Conservation (phyloP, 352 stramenopile species). For the Phytopythium cucurbitacearum region DNA sequence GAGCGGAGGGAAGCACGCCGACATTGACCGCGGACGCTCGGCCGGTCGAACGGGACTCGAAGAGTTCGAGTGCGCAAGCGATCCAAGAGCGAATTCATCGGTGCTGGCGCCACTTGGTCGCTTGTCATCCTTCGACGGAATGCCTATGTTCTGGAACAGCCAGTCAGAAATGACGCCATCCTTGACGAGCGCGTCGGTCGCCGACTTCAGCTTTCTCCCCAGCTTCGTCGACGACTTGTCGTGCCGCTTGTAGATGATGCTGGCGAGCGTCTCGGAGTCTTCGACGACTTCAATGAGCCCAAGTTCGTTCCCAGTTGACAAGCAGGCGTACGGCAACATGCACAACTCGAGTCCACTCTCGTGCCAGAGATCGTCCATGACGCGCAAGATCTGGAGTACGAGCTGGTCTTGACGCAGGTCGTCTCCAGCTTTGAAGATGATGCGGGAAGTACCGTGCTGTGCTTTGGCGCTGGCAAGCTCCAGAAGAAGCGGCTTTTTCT, state of each 20-base stretch:
- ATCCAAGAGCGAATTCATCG: conserved; percentile 2
- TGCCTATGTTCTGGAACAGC: conserved; percentile 35
- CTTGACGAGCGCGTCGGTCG: conserved; percentile 60
- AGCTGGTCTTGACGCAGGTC: conserved; percentile 93
- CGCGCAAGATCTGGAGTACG: conserved; percentile 86
- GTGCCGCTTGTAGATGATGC: conserved; percentile 79
- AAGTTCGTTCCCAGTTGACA: conserved; percentile 82
- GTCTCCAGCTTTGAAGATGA: conserved; percentile 93
- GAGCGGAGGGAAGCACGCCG: conserved; percentile 43
- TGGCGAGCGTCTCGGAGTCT: conserved; percentile 85
- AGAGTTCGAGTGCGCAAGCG: conserved; percentile 6
- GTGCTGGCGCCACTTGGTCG: not conserved
- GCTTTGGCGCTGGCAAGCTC: conserved; percentile 75
- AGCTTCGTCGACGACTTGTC: conserved; percentile 55
- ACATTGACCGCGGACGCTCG: conserved; percentile 18
- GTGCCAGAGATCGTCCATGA: conserved; percentile 91
- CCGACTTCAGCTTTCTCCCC: conserved; percentile 57
- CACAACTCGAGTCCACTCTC: conserved; percentile 81
- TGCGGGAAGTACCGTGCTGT: conserved; percentile 48
- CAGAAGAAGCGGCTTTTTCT: conserved; percentile 90
- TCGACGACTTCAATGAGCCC: conserved; percentile 89
- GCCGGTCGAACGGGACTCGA: conserved; percentile 11
- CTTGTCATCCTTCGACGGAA: not conserved
- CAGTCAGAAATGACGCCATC: conserved; percentile 68
- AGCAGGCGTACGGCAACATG: conserved; percentile 82